Percentiles rank a stretch among this genome's conserved stretches.
These are phyloP conservation scores for Beauveria medogensis DNA, from an alignment of 2,329 filamentous ascomycete species.

Conservation along the genomic window DNA sequence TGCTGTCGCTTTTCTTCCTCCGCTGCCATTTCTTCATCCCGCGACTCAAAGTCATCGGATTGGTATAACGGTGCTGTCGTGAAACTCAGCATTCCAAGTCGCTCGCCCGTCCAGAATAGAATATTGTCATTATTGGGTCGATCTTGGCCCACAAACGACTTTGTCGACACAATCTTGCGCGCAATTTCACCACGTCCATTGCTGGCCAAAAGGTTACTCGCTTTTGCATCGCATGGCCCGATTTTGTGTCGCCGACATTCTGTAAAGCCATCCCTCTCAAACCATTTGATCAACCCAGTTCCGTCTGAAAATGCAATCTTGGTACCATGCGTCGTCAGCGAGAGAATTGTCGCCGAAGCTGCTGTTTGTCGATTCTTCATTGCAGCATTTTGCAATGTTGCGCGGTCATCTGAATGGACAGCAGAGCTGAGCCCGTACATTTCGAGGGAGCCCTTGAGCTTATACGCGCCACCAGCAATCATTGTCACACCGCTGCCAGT, in stretches of 20 bases:
- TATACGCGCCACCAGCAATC: constrained; percentile 82
- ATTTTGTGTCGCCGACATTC: constrained; percentile 48
- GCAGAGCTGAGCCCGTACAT: constrained; percentile 57
- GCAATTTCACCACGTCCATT: constrained; percentile 62
- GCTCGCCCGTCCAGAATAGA: constrained; percentile 82
- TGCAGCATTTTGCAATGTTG: constrained; percentile 34
- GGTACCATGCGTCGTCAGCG: constrained; percentile 72
- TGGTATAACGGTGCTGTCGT: constrained; percentile 42
- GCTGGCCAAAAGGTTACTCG: constrained; percentile 42
- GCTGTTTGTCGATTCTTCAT: constrained; percentile 80
- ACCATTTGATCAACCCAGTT: constrained; percentile 79
- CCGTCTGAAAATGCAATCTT: constrained; percentile 78
- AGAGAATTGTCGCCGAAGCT: constrained; percentile 71
- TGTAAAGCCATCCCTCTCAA: constrained; percentile 72
- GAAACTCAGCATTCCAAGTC: constrained; percentile 64
- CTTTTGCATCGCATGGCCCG: constrained; percentile 43
- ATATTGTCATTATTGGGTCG: constrained; percentile 56
- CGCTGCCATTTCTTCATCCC: constrained; percentile 37
- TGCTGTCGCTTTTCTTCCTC: constrained; percentile 46
- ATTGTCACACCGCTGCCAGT: constrained; percentile 53
- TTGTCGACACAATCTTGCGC: constrained; percentile 66
- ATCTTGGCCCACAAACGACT: constrained; percentile 25
- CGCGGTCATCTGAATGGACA: constrained; percentile 20
- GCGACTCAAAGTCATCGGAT: constrained; percentile 43
- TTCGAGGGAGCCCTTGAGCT: constrained; percentile 82